Evolutionary conservation across 192 early-diverging fungal species (phyloP).

Genomic region (Linnemannia schmuckeri): DNA sequence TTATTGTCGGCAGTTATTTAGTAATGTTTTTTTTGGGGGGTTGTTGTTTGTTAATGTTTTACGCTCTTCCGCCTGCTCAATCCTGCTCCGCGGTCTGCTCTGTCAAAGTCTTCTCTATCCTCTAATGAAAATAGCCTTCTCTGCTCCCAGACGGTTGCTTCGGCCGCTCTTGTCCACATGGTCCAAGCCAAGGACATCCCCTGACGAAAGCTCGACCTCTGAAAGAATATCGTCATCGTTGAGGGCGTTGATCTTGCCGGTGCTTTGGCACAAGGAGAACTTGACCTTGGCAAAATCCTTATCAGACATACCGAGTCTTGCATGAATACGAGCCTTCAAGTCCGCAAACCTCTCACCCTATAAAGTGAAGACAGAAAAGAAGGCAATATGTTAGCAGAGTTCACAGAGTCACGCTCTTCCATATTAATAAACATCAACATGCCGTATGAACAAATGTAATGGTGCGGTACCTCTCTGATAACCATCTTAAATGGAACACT

Average conservation of each 20-base stretch:
- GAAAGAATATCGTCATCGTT: constrained; percentile 51
- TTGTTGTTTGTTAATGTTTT: not conserved
- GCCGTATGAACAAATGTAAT: too few species aligned
- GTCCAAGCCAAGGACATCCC: constrained; percentile 64
- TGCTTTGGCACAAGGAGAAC: constrained; percentile 26
- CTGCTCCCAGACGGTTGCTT: constrained; percentile 45
- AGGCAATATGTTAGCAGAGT: not conserved
- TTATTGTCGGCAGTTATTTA: not conserved
- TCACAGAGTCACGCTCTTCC: not conserved
- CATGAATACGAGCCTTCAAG: constrained; percentile 80
- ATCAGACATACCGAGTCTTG: constrained; percentile 80
- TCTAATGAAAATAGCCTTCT: constrained; percentile 63
- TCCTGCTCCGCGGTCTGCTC: not conserved
- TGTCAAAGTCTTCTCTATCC: constrained; percentile 12
- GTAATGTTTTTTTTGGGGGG: not conserved
- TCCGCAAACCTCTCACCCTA: constrained; percentile 77
- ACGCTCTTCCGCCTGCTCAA: not conserved
- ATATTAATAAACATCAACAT: not conserved
- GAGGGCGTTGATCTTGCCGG: constrained; percentile 23
- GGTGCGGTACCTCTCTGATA: constrained; percentile 58
- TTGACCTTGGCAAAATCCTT: constrained; percentile 86
- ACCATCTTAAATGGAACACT: constrained; percentile 89
- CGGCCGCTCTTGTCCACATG: constrained; percentile 65
- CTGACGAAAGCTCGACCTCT: constrained; percentile 25
- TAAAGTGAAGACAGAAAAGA: not conserved